Conservation (phyloP, 2,329 filamentous ascomycete species). For the Akanthomyces muscarius region DNA sequence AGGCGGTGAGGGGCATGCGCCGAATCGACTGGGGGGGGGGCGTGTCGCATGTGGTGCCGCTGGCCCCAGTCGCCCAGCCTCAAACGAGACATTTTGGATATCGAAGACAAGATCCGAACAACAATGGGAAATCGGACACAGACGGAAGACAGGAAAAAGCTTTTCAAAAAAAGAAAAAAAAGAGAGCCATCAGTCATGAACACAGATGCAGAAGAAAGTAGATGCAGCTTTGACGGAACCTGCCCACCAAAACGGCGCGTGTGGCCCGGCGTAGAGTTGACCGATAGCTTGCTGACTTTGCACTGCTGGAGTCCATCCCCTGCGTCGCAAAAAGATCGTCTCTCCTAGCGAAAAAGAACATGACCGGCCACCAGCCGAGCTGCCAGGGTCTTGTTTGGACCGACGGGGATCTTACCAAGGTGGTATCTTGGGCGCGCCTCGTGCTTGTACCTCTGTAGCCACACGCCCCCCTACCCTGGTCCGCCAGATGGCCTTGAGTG, state of each 20-base stretch:
- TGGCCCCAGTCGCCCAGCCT: background rate
- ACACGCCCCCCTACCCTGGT: background rate
- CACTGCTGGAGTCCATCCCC: background rate
- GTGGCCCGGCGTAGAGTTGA: background rate
- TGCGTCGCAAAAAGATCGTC: background rate
- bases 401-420: slow-evolving; percentile 13
- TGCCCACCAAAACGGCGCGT: background rate
- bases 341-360: background rate
- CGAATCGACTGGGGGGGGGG: slow-evolving; percentile 1
- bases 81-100: background rate
- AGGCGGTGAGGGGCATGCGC: slow-evolving; percentile 13
- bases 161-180: background rate
- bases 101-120: background rate
- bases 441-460: background rate
- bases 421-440: background rate
- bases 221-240: background rate
- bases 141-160: no score
- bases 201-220: background rate
- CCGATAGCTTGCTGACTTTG: background rate
- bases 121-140: background rate
- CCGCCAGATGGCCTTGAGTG: background rate
- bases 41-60: slow-evolving; percentile 4
- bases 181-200: background rate
- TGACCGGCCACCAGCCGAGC: background rate
- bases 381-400: background rate